Percentiles rank a stretch among this genome's conserved stretches.
phyloP scores from a whole-genome alignment of 345 rosid species.

The Kernera saxatilis region DNA sequence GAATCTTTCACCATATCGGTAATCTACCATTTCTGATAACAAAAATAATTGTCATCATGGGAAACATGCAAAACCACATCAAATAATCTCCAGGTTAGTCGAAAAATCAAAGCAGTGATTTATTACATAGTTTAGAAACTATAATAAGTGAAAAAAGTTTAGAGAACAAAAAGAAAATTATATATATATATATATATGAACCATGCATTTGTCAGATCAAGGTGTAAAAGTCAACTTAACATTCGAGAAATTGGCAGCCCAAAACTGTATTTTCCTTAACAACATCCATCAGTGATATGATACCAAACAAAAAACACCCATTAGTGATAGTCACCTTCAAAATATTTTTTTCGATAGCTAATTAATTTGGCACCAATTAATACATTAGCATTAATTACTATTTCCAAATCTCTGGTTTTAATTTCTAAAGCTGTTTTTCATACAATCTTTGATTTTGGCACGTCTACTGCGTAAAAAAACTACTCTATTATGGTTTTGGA shows the following conservation, averaged over 20 bases:
- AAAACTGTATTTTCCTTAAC: background rate
- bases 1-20: too few species aligned
- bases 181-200: too few species aligned
- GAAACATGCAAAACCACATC: too few species aligned
- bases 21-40: too few species aligned
- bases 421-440: background rate
- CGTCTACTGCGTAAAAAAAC: background rate
- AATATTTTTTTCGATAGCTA: background rate
- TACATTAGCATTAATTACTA: background rate
- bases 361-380: background rate
- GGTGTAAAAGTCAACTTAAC: slow-evolving; percentile 5
- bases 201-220: slow-evolving; percentile 7
- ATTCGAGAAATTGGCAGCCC: background rate
- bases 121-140: background rate
- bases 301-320: too few species aligned
- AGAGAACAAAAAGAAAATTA: too few species aligned
- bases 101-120: background rate
- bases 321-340: background rate
- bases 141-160: background rate
- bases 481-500: background rate
- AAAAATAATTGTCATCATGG: too few species aligned
- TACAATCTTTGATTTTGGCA: background rate
- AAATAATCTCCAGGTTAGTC: too few species aligned
- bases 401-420: background rate
- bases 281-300: background rate